These are phyloP conservation scores for Turritis glabra DNA, from an alignment of 345 rosid species.

Conservation along the genomic window DNA sequence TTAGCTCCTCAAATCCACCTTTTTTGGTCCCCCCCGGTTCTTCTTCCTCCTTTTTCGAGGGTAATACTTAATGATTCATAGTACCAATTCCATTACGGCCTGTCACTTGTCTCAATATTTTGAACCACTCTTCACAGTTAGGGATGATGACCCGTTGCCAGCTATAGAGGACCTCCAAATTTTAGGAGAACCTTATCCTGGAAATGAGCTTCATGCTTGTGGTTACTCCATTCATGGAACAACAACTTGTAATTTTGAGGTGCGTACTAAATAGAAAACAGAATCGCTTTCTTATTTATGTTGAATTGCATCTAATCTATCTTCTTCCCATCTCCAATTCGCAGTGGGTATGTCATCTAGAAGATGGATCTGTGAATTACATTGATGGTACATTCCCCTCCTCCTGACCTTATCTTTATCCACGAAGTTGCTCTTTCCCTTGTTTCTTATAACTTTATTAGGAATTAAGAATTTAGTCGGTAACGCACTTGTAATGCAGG, in stretches of 20 bases:
- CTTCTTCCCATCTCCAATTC: slow-evolving; percentile 25
- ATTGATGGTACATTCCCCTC: slow-evolving; percentile 69
- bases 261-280: slow-evolving; percentile 33
- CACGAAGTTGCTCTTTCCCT: slow-evolving; percentile 4
- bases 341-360: slow-evolving; percentile 98
- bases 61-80: slow-evolving; percentile 50
- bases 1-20: slow-evolving; percentile 66
- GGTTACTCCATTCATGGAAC: slow-evolving; percentile 98
- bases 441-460: background rate
- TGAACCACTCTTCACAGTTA: slow-evolving; percentile 49
- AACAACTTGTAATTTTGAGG: slow-evolving; percentile 99
- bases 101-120: slow-evolving; percentile 30
- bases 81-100: slow-evolving; percentile 10
- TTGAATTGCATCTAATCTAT: slow-evolving; percentile 24
- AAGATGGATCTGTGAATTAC: slow-evolving; percentile 94
- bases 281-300: slow-evolving; percentile 3
- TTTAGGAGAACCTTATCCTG: slow-evolving; percentile 96
- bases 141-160: slow-evolving; percentile 87
- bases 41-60: slow-evolving; percentile 86
- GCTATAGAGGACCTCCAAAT: slow-evolving; percentile 88
- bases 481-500: slow-evolving; percentile 50
- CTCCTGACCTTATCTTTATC: slow-evolving; percentile 19
- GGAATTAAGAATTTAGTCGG: background rate
- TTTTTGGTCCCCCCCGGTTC: slow-evolving; percentile 75
- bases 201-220: slow-evolving; percentile 89